Evolutionary conservation across 495 filamentous ascomycete species (phyloP).

Genomic region (Aspergillus incahuasiensis): DNA sequence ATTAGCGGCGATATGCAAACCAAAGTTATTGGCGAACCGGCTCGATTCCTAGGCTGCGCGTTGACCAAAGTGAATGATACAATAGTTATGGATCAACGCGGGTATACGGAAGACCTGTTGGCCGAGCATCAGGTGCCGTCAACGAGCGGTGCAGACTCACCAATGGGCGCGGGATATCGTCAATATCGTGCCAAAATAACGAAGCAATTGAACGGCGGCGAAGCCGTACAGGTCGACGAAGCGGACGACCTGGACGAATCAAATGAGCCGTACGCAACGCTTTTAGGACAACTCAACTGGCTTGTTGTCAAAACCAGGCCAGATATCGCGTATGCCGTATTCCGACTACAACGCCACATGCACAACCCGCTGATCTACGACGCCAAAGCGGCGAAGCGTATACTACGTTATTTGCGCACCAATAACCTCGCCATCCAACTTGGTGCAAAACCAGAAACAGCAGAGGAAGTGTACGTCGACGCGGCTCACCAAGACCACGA

Average conservation of each 20-base stretch:
- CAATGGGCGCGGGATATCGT: background rate
- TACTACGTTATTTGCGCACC: background rate
- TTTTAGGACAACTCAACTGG: background rate
- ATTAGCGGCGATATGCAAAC: too few relatives aligned
- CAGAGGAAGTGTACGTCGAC: background rate
- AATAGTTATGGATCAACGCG: too few relatives aligned
- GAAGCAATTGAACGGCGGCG: too few relatives aligned
- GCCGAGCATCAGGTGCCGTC: too few relatives aligned
- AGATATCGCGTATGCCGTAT: background rate
- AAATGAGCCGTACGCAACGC: background rate
- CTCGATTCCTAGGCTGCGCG: background rate
- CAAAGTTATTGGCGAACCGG: background rate
- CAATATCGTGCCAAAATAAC: too few relatives aligned
- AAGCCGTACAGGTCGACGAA: background rate
- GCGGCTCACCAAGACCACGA: conserved; percentile 1
- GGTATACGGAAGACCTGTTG: too few relatives aligned
- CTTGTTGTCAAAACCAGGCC: background rate
- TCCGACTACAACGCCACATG: background rate
- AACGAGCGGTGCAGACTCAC: background rate
- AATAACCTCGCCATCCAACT: background rate
- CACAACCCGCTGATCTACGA: background rate
- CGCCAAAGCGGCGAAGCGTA: background rate
- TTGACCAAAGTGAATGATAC: background rate
- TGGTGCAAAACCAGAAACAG: background rate
- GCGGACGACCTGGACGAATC: background rate